These are phyloP conservation scores for Apiospora pterosperma DNA, from an alignment of 2,329 filamentous ascomycete genomes.

Conservation along the genomic window DNA sequence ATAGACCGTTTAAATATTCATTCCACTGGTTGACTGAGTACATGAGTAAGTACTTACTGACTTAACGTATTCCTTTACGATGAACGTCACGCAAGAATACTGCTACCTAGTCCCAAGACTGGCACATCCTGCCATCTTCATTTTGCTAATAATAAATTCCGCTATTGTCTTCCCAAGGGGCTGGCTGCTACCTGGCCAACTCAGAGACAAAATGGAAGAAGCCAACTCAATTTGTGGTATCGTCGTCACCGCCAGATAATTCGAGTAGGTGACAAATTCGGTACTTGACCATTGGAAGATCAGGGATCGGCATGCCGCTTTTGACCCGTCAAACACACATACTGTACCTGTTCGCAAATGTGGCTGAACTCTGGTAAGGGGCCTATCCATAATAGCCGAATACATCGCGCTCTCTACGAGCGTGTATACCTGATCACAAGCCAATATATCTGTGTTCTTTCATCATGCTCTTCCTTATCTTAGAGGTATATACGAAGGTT, in stretches of 20 bases:
- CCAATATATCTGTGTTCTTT: background rate
- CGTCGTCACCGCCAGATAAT: constrained; percentile 1
- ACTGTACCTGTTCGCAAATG: background rate
- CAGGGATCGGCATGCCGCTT: background rate
- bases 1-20: background rate
- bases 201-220: too few relatives aligned
- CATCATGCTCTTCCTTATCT: background rate
- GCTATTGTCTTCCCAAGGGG: background rate
- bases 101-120: background rate
- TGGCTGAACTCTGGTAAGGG: background rate
- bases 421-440: background rate
- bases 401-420: background rate
- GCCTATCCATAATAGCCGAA: constrained; percentile 1
- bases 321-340: background rate
- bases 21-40: background rate
- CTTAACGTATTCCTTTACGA: background rate
- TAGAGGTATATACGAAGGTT: too few relatives aligned
- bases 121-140: background rate
- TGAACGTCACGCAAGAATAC: background rate
- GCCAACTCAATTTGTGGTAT: constrained; percentile 1
- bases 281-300: constrained; percentile 1
- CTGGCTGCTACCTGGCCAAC: background rate
- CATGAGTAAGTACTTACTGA: too few relatives aligned
- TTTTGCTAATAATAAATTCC: background rate
- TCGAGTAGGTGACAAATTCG: background rate